A percentile compares a stretch with the other conserved stretches of the same genome.
These are phyloP conservation scores for Aspergillus quadricinctus DNA, from an alignment of 2,329 filamentous ascomycete species.

Conservation along the genomic window DNA sequence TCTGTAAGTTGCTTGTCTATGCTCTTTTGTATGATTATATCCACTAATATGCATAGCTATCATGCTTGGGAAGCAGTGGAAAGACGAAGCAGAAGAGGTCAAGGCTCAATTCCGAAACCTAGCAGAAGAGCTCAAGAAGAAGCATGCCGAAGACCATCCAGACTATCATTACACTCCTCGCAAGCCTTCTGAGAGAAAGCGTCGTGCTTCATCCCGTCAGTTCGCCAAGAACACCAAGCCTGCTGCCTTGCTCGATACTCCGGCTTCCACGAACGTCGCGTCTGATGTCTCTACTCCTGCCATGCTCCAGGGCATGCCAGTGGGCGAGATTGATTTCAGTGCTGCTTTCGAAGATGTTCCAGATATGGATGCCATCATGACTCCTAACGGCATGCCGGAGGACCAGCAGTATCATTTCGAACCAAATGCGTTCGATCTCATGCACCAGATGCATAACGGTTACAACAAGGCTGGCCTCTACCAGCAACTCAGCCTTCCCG, in stretches of 20 bases:
- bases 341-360: not conserved
- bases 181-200: constrained; percentile 43
- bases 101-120: constrained; percentile 35
- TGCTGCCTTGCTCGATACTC: not conserved
- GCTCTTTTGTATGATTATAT: not conserved
- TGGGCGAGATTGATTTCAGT: not conserved
- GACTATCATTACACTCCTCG: constrained; percentile 46
- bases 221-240: constrained; percentile 6
- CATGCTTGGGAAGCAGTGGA: constrained; percentile 42
- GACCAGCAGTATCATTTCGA: constrained; percentile 11
- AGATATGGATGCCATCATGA: not conserved
- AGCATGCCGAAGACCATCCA: constrained; percentile 39
- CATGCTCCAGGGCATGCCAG: constrained; percentile 2
- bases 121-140: constrained; percentile 36
- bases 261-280: constrained; percentile 3
- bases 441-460: constrained; percentile 15
- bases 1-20: constrained; percentile 32
- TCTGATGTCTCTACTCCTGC: constrained; percentile 8
- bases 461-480: constrained; percentile 4
- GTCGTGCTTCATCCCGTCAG: constrained; percentile 36
- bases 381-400: not conserved
- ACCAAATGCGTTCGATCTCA: constrained; percentile 13
- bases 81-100: constrained; percentile 31
- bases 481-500: constrained; percentile 5
- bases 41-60: constrained; percentile 27